These are phyloP conservation scores for Gastrolobium villosum DNA, from an alignment of 306 rosid genomes.

Conservation along the genomic window DNA sequence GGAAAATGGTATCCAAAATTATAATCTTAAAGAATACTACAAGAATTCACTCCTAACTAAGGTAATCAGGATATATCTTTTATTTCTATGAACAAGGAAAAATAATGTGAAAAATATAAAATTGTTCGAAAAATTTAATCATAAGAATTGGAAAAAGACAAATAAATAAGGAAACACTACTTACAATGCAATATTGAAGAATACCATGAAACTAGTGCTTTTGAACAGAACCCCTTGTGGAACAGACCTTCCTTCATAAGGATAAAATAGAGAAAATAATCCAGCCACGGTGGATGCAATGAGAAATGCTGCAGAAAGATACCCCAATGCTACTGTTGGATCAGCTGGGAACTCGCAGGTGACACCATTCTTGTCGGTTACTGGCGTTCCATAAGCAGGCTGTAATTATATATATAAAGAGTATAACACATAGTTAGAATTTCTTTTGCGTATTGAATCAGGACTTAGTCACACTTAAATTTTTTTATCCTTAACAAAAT, in stretches of 20 bases:
- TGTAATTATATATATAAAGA: slow-evolving; percentile 38
- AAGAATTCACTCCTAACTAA: neutral
- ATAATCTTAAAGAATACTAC: neutral
- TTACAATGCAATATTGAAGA: slow-evolving; percentile 87
- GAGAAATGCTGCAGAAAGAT: slow-evolving; percentile 69
- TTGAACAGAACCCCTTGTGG: slow-evolving; percentile 72
- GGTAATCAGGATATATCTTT: neutral
- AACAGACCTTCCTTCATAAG: slow-evolving; percentile 74
- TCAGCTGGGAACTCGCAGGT: slow-evolving; percentile 72
- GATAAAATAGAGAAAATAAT: slow-evolving; percentile 68
- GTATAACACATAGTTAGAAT: neutral
- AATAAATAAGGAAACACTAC: slow-evolving; percentile 46
- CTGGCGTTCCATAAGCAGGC: slow-evolving; percentile 83
- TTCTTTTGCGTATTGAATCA: too few species aligned
- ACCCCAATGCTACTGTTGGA: slow-evolving; percentile 73
- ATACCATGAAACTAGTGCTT: slow-evolving; percentile 57
- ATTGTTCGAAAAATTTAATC: neutral
- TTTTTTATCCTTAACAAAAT: too few species aligned
- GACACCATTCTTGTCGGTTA: slow-evolving; percentile 57
- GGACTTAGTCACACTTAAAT: too few species aligned
- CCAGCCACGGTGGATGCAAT: slow-evolving; percentile 62
- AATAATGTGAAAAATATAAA: neutral
- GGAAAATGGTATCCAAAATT: slow-evolving; percentile 19
- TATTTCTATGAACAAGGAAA: neutral
- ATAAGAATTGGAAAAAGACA: neutral